Percentiles rank a stretch among this genome's conserved stretches.
These are phyloP conservation scores for Fusarium abutilonis DNA, from an alignment of 2,329 filamentous ascomycete species.

Conservation along the genomic window DNA sequence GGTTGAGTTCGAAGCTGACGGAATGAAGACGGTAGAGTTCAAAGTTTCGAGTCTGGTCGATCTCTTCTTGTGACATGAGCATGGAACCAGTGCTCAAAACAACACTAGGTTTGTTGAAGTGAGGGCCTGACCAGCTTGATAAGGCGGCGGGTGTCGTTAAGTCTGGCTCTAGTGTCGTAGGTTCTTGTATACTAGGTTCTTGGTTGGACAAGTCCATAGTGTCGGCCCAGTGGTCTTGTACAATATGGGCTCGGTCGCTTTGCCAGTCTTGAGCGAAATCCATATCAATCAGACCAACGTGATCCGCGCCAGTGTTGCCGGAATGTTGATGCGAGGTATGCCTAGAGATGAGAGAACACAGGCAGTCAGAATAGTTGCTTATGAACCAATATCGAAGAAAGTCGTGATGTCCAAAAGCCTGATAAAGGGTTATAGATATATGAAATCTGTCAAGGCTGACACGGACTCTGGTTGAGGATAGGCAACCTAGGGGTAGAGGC, in stretches of 20 bases:
- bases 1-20: conserved; percentile 40
- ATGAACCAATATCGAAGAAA: background rate
- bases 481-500: conserved; percentile 13
- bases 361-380: background rate
- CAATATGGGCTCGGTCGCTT: background rate
- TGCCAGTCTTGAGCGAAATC: conserved; percentile 19
- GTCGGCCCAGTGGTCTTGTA: background rate
- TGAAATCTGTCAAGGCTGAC: conserved; percentile 20
- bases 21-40: conserved; percentile 46
- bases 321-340: background rate
- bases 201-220: background rate
- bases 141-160: conserved; percentile 1
- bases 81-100: background rate
- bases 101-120: conserved; percentile 35
- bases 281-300: conserved; percentile 15
- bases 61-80: conserved; percentile 28
- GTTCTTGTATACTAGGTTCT: background rate
- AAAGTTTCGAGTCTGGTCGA: conserved; percentile 37
- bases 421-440: background rate
- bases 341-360: conserved; percentile 6
- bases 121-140: conserved; percentile 24
- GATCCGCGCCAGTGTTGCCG: background rate
- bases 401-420: background rate
- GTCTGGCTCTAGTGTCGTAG: background rate
- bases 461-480: background rate